Percentiles rank a stretch among this genome's conserved stretches.
These are phyloP conservation scores for Lipomyces orientalis DNA, from an alignment of 805 yeast genomes.

Conservation along the genomic window DNA sequence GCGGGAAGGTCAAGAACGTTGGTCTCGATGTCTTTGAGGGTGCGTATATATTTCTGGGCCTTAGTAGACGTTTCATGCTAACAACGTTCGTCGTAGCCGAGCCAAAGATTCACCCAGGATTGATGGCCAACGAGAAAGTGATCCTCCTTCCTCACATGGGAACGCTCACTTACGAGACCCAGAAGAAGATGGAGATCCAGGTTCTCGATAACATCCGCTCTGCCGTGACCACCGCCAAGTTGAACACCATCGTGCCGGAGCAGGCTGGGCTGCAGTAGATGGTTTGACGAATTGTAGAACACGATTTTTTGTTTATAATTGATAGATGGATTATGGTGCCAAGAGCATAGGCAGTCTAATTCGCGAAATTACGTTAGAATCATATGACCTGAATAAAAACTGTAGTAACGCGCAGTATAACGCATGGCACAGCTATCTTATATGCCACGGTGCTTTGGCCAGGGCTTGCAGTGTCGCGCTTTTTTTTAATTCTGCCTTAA, in stretches of 20 bases:
- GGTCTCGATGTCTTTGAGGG: slow-evolving; percentile 70
- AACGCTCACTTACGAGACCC: slow-evolving; percentile 76
- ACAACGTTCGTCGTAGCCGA: slow-evolving; percentile 45
- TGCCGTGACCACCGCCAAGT: slow-evolving; percentile 69
- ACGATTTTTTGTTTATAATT: background rate
- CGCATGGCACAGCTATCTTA: too few species aligned
- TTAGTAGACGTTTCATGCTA: background rate
- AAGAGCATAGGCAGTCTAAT: too few species aligned
- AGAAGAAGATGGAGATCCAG: slow-evolving; percentile 78
- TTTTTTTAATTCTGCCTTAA: too few species aligned
- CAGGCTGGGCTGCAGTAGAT: slow-evolving; percentile 31
- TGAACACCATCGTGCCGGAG: slow-evolving; percentile 82
- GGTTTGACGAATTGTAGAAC: background rate
- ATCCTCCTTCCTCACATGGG: slow-evolving; percentile 89
- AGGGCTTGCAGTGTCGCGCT: too few species aligned
- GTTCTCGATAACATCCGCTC: slow-evolving; percentile 70
- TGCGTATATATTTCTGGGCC: slow-evolving; percentile 17
- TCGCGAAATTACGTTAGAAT: too few species aligned
- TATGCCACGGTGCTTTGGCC: too few species aligned
- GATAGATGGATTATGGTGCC: background rate
- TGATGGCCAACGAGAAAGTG: slow-evolving; percentile 56
- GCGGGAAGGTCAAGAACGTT: slow-evolving; percentile 60
- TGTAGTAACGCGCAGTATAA: too few species aligned
- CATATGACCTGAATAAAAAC: too few species aligned
- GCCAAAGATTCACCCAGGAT: slow-evolving; percentile 63